Percentiles rank a stretch among this genome's conserved stretches.
Conservation (phyloP, 2,329 filamentous ascomycete genomes). For the Exophiala xenobiotica region DNA sequence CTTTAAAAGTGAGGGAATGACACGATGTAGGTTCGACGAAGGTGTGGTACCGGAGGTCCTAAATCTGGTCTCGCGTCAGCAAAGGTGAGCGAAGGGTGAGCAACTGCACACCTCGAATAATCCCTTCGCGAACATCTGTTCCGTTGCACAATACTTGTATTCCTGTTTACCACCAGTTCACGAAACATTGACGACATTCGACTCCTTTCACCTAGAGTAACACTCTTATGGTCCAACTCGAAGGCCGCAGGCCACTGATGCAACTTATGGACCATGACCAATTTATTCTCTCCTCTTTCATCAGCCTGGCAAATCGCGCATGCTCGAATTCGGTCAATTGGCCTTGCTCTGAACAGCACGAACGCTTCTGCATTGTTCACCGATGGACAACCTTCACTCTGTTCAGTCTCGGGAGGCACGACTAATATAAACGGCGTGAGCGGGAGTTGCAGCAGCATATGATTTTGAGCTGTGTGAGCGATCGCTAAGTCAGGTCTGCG, state of each 20-base stretch:
- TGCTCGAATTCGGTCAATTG: too few species aligned
- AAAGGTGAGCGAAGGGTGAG: conserved; percentile 5
- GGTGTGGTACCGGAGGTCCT: conserved; percentile 1
- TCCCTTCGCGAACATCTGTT: background rate
- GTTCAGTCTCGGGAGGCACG: too few species aligned
- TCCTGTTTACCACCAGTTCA: background rate
- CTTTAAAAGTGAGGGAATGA: background rate
- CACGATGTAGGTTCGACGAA: background rate
- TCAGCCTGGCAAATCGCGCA: too few species aligned
- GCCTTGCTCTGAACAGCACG: too few species aligned
- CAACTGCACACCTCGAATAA: conserved; percentile 3
- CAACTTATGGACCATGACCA: too few species aligned
- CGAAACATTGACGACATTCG: background rate
- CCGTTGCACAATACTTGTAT: background rate
- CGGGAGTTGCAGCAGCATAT: too few species aligned
- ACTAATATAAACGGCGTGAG: too few species aligned
- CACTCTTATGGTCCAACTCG: background rate
- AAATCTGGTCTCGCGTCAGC: conserved; percentile 3
- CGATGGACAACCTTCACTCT: too few species aligned
- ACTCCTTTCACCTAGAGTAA: background rate
- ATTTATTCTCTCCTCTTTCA: too few species aligned
- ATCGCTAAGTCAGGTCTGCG: too few species aligned
- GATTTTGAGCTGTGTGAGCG: too few species aligned
- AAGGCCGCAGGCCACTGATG: conserved; percentile 38
- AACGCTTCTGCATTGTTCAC: too few species aligned